A percentile compares a stretch with the other conserved stretches of the same genome.
phyloP scores from a whole-genome alignment of 164 flowering plant species.

The Macadamia integrifolia region DNA sequence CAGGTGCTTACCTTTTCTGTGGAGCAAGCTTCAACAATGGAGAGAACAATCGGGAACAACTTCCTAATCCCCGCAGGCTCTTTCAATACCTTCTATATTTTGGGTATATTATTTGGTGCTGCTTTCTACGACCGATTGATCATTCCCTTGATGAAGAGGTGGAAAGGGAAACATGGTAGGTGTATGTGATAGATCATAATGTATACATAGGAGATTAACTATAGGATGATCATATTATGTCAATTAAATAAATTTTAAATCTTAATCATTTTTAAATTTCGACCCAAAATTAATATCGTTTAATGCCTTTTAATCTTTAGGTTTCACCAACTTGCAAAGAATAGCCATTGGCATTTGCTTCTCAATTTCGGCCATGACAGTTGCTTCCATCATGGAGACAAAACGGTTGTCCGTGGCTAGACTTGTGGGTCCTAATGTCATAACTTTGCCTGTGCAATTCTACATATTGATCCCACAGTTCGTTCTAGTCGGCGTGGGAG shows the following conservation, averaged over 20 bases:
- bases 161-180: constrained; percentile 27
- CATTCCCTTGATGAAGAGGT: constrained; percentile 26
- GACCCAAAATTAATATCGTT: too few relatives aligned
- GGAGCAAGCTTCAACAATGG: constrained; percentile 38
- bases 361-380: constrained; percentile 74
- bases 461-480: too few relatives aligned
- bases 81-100: constrained; percentile 28
- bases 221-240: too few relatives aligned
- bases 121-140: constrained; percentile 27
- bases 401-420: constrained; percentile 25
- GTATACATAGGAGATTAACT: too few relatives aligned
- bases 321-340: constrained; percentile 72
- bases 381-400: constrained; percentile 59
- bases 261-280: too few relatives aligned
- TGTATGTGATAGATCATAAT: too few relatives aligned
- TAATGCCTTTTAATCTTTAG: constrained; percentile 31
- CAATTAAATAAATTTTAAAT: too few relatives aligned
- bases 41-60: constrained; percentile 19
- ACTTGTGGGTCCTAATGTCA: too few relatives aligned
- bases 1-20: constrained; percentile 42
- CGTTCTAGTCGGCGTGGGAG: too few relatives aligned
- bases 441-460: too few relatives aligned
- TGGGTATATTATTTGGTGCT: constrained; percentile 20
- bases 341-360: constrained; percentile 67
- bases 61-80: constrained; percentile 39